phyloP scores from a whole-genome alignment of 2,329 filamentous ascomycete species.

The Bisporella sp. region DNA sequence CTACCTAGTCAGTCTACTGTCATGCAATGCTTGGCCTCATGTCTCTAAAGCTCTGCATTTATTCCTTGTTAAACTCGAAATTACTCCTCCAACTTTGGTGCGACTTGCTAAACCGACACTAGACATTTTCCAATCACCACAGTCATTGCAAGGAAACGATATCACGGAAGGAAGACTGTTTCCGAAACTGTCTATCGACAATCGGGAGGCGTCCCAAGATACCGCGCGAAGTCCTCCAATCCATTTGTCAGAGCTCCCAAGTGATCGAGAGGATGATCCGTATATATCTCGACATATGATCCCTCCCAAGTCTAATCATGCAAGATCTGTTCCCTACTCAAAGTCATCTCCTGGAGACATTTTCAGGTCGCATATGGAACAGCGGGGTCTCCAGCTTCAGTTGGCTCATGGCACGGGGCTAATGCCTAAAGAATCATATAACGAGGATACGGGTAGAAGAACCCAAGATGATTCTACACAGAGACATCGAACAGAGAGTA shows the following conservation, averaged over 20 bases:
- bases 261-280: conserved; percentile 7
- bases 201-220: too few relatives aligned
- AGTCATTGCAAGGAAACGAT: background rate
- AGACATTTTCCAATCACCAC: too few relatives aligned
- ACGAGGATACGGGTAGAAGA: conserved; percentile 1
- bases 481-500: conserved; percentile 27
- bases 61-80: too few relatives aligned
- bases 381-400: conserved; percentile 5
- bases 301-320: background rate
- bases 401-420: conserved; percentile 1
- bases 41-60: too few relatives aligned
- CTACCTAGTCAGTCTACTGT: too few relatives aligned
- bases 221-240: conserved; percentile 1
- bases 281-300: background rate
- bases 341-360: conserved; percentile 20
- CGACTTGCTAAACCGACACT: too few relatives aligned
- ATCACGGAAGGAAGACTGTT: background rate
- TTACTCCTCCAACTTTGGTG: too few relatives aligned
- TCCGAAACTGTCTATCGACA: too few relatives aligned
- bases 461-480: conserved; percentile 22
- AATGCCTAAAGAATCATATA: background rate
- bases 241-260: conserved; percentile 9
- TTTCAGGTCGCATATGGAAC: conserved; percentile 15
- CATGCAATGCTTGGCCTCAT: too few relatives aligned
- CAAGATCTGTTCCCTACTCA: conserved; percentile 15